Base-by-base conservation (phyloP, 345 rosid species). In the Eucalyptus polybractea region DNA sequence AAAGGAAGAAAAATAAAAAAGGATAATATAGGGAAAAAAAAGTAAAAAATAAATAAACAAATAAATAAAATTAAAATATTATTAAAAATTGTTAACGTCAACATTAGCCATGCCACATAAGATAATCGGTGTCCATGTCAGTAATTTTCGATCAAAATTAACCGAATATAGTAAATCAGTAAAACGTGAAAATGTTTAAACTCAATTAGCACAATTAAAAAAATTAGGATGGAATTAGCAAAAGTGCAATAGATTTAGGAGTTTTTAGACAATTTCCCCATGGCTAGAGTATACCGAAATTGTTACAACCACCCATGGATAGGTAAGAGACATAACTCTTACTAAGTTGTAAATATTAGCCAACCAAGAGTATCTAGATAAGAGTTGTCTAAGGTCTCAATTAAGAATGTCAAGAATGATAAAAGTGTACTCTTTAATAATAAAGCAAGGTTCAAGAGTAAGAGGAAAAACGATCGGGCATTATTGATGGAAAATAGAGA, bases 121-220 rank as follows among this genome's bases (percentile, higher is more conserved):
- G 60, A 56, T 4, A 0, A 22, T 22, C 1, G 1, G 0, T 24
- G 27, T 22, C 29, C 27, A 22, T 1, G 1, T 56, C 1, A 22
- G 2, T 9, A 24, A 56, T 21, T 56, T 56, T 56, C 8, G 0
- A 10, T 56, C 12, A 56, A 56, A 56, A 56, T 56, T 22, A 3
- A 8, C 3, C 29, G 1, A 56, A 56, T 56, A 24, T 0, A 22
- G 3, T 56, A 2, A 56, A 56, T 56, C 9, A 1, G 3, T 56
- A 56, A 56, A 56, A 56, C 1, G 3, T 22, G 1, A 56, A 4
- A 56, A 56, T 56, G 1, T 56, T 56, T 56, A 22, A 1, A 56
- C 29, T 56, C 62, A 56, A 56, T 56, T 0, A 2, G 12, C 4
- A 56, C 1, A 56, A 56, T 22, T 56, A 56, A 56, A 56, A 56